These are phyloP conservation scores for Sphaerulina populicola DNA, from an alignment of 2,329 filamentous ascomycete genomes.

Conservation along the genomic window DNA sequence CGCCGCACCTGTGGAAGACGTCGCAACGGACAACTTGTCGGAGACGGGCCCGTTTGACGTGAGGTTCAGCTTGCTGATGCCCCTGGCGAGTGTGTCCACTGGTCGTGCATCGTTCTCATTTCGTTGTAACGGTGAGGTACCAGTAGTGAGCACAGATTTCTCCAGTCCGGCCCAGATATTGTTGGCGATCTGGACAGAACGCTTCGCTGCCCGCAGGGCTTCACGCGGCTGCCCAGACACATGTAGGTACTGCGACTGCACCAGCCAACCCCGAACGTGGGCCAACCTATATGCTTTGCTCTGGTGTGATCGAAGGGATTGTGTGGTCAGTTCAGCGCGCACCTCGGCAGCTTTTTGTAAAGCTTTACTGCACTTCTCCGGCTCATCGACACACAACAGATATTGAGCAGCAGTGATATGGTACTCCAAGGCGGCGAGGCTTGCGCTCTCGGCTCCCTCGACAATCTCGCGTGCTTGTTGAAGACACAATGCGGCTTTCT, in stretches of 20 bases:
- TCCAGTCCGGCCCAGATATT: conserved; percentile 26
- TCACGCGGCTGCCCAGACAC: conserved; percentile 15
- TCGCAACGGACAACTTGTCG: not conserved
- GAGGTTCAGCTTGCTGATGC: conserved; percentile 31
- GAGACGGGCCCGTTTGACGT: conserved; percentile 30
- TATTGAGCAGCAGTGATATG: conserved; percentile 21
- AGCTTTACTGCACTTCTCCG: conserved; percentile 13
- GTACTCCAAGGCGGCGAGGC: conserved; percentile 41
- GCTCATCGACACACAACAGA: conserved; percentile 18
- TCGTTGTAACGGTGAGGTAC: conserved; percentile 2
- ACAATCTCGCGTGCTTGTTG: conserved; percentile 49
- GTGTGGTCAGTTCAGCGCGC: conserved; percentile 14
- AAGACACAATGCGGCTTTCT: conserved; percentile 51
- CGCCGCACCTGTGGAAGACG: conserved; percentile 50
- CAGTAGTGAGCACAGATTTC: not conserved
- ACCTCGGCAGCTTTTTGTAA: conserved; percentile 18
- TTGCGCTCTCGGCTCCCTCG: conserved; percentile 35
- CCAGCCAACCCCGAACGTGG: conserved; percentile 26
- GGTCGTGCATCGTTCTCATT: conserved; percentile 8
- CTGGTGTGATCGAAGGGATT: conserved; percentile 17
- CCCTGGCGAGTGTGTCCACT: conserved; percentile 18
- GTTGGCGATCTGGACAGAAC: conserved; percentile 24
- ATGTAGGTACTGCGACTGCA: conserved; percentile 22
- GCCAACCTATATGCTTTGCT: conserved; percentile 21
- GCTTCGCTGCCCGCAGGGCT: conserved; percentile 26